phyloP scores from a whole-genome alignment of 306 rosid species.

The Datisca glomerata region DNA sequence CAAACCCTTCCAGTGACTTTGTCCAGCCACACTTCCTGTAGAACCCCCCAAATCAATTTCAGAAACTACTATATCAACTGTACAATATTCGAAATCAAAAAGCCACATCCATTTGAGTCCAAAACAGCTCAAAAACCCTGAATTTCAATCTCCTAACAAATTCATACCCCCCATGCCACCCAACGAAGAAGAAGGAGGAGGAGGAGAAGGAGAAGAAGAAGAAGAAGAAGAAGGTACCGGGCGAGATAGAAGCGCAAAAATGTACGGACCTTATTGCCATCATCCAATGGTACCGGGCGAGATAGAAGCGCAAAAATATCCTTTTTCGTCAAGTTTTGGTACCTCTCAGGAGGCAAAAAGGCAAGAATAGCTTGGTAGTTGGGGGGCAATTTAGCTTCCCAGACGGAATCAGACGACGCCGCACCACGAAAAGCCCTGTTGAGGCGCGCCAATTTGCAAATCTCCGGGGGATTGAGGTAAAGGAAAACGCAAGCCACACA shows the following conservation, averaged over 20 bases:
- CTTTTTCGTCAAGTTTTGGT: conserved; percentile 48
- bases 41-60: conserved; percentile 12
- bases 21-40: conserved; percentile 75
- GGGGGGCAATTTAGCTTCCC: conserved; percentile 69
- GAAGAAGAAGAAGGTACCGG: conserved; percentile 21
- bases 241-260: conserved; percentile 55
- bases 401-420: conserved; percentile 75
- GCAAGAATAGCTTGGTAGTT: conserved; percentile 66
- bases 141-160: too few species aligned
- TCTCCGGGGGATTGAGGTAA: conserved; percentile 79
- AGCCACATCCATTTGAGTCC: neutral
- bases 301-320: conserved; percentile 64
- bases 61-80: neutral
- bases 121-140: too few species aligned
- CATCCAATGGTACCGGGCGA: conserved; percentile 51
- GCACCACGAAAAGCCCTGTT: conserved; percentile 82
- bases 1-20: conserved; percentile 53
- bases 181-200: too few species aligned
- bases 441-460: conserved; percentile 76
- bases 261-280: conserved; percentile 68
- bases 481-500: conserved; percentile 86
- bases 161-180: too few species aligned
- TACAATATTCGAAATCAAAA: conserved; percentile 8
- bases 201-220: too few species aligned
- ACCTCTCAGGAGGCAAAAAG: conserved; percentile 44